These are phyloP conservation scores for Suillus americanus DNA, from an alignment of 768 basidiomycete genomes.

Conservation along the genomic window DNA sequence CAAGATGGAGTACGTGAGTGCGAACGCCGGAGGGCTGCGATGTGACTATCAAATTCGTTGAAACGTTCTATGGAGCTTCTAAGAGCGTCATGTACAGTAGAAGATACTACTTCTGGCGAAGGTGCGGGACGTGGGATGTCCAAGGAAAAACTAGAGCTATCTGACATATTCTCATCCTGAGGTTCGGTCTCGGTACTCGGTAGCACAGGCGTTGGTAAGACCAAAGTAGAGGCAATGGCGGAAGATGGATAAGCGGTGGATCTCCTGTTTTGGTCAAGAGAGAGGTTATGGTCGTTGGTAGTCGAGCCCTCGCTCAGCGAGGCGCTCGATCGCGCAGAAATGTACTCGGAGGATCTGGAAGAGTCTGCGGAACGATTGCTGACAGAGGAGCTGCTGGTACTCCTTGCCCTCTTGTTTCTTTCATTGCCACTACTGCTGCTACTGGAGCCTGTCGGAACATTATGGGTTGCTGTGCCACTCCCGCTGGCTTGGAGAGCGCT, in stretches of 20 bases:
- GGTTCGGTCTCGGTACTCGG: constrained; percentile 40
- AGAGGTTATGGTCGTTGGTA: constrained; percentile 15
- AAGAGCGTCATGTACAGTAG: constrained; percentile 36
- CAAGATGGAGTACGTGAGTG: constrained; percentile 26
- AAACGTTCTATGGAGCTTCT: constrained; percentile 51
- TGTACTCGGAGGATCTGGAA: constrained; percentile 37
- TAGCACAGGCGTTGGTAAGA: constrained; percentile 35
- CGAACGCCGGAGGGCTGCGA: constrained; percentile 46
- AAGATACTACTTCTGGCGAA: constrained; percentile 14
- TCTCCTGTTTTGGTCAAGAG: constrained; percentile 5
- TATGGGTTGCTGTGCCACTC: constrained; percentile 23
- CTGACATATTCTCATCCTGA: constrained; percentile 53
- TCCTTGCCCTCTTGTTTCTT: constrained; percentile 59
- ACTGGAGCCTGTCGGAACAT: constrained; percentile 10
- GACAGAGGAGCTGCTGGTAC: constrained; percentile 47
- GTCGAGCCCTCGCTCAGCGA: constrained; percentile 28
- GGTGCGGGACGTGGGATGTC: constrained; percentile 18
- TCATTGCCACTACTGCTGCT: constrained; percentile 41
- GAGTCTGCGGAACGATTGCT: constrained; percentile 33
- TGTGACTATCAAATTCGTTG: constrained; percentile 53
- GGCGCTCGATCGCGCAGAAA: constrained; percentile 34
- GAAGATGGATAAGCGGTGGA: constrained; percentile 20
- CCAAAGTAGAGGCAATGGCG: constrained; percentile 19
- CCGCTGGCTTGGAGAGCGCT: constrained; percentile 24
- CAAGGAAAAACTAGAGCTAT: constrained; percentile 32